These are phyloP conservation scores for Apium graveolens DNA, from an alignment of 129 eudicot genomes.

Conservation along the genomic window DNA sequence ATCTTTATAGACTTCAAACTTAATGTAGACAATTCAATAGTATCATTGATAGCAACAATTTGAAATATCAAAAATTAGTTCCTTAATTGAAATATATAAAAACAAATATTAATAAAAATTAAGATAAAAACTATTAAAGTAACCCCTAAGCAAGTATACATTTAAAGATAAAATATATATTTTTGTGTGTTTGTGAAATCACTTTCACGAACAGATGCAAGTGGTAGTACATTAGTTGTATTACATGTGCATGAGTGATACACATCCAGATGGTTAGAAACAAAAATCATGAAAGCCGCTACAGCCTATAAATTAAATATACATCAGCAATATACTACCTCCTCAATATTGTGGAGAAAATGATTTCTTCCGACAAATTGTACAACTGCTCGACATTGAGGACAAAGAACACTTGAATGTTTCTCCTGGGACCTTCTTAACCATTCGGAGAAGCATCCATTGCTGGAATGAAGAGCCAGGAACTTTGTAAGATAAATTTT, in stretches of 20 bases:
- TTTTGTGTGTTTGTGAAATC: background rate
- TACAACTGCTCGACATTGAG: conserved; percentile 84
- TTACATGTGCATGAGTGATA: background rate
- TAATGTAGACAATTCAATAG: no score
- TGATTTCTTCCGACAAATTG: conserved; percentile 87
- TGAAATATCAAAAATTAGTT: no score
- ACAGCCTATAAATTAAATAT: background rate
- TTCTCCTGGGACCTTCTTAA: conserved; percentile 68
- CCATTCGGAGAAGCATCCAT: conserved; percentile 99
- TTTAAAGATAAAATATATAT: background rate
- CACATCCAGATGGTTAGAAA: background rate
- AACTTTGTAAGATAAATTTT: conserved; percentile 9
- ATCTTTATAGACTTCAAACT: no score
- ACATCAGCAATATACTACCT: conserved; percentile 35
- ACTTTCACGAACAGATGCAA: background rate
- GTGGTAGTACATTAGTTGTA: background rate
- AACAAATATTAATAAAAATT: no score
- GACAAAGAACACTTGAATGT: conserved; percentile 69
- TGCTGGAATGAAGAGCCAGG: conserved; percentile 39
- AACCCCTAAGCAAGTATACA: background rate
- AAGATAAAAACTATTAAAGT: no score
- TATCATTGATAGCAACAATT: no score
- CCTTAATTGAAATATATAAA: no score
- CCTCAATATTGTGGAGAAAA: conserved; percentile 73
- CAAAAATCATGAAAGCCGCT: background rate